Conservation (phyloP, 768 basidiomycete genomes). For the Neoboletus magnificus region DNA sequence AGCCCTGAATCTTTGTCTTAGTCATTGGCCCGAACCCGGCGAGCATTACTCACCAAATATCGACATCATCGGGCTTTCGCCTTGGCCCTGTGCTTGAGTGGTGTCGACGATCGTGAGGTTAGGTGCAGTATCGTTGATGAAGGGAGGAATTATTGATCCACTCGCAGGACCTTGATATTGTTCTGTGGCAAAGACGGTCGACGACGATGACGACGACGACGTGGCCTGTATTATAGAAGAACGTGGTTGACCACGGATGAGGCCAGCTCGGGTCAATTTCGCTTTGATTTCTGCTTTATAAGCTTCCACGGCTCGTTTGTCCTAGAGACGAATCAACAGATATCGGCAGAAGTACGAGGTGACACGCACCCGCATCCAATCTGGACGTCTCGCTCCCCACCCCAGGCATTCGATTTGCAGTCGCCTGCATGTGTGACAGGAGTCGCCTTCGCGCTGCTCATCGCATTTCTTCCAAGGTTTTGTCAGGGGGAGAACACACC, state of each 20-base stretch:
- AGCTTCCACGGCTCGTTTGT: conserved; percentile 75
- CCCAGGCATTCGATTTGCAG: conserved; percentile 80
- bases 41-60: conserved; percentile 26
- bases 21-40: not conserved
- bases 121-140: conserved; percentile 21
- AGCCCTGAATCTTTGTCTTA: conserved; percentile 22
- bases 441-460: conserved; percentile 76
- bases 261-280: conserved; percentile 69
- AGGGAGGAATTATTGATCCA: conserved; percentile 19
- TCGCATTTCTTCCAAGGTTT: conserved; percentile 70
- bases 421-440: conserved; percentile 78
- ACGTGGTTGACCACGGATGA: conserved; percentile 81
- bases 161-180: conserved; percentile 24
- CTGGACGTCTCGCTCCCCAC: conserved; percentile 82
- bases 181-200: conserved; percentile 34
- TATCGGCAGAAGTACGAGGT: not conserved
- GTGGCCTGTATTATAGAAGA: conserved; percentile 46
- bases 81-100: conserved; percentile 9
- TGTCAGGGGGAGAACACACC: not conserved
- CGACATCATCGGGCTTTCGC: conserved; percentile 28
- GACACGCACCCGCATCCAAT: conserved; percentile 77
- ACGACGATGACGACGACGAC: conserved; percentile 28
- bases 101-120: conserved; percentile 23
- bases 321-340: conserved; percentile 42
- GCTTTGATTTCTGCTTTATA: conserved; percentile 86